Percentiles rank a stretch among this genome's conserved stretches.
Conservation (phyloP, 2,329 filamentous ascomycete species). For the Venturiaceae sp. region DNA sequence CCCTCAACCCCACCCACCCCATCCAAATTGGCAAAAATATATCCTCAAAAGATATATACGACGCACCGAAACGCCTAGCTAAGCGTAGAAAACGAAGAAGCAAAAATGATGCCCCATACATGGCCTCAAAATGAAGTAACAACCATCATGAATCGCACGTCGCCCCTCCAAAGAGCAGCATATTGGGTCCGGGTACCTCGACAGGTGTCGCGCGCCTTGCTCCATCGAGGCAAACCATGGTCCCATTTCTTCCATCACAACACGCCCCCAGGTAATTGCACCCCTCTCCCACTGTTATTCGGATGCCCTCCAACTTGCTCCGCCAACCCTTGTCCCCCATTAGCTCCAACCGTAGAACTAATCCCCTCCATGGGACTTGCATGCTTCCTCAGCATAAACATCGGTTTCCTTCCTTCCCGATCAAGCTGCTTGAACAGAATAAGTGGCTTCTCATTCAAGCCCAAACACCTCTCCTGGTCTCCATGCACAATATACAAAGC, state of each 20-base stretch:
- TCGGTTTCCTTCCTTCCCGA: conserved; percentile 93
- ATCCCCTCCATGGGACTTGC: conserved; percentile 42
- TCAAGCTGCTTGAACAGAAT: conserved; percentile 97
- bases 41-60: not conserved
- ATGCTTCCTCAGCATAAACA: conserved; percentile 88
- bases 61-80: not conserved
- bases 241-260: not conserved
- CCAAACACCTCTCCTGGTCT: conserved; percentile 92
- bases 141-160: too few relatives aligned
- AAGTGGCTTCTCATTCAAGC: conserved; percentile 83
- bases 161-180: too few relatives aligned
- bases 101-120: not conserved
- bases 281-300: not conserved
- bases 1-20: not conserved
- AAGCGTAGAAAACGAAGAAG: not conserved
- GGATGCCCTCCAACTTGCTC: not conserved
- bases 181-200: too few relatives aligned
- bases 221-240: too few relatives aligned
- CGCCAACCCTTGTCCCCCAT: not conserved
- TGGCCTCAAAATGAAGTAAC: too few relatives aligned
- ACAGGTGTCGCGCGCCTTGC: too few relatives aligned
- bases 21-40: not conserved
- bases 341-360: not conserved
- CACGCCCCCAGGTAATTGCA: conserved; percentile 7
- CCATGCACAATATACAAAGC: conserved; percentile 97